phyloP scores from a whole-genome alignment of 441 rosid species.

The Mallotus japonicus region DNA sequence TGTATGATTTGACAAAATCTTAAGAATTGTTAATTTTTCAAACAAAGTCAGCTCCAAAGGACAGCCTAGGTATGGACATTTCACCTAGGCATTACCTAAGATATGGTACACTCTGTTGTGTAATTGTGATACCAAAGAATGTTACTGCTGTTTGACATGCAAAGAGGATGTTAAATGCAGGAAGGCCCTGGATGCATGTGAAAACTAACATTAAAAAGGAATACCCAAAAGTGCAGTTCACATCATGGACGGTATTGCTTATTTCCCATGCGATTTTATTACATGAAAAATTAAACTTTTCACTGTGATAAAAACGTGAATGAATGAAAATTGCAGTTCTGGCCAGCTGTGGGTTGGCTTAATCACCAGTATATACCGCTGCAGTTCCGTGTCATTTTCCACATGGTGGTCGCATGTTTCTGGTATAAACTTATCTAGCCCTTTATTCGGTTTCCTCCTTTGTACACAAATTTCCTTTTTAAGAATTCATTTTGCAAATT shows the following conservation, averaged over 20 bases:
- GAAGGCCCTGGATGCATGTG: conserved; percentile 77
- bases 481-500: neutral
- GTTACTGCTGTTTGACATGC: conserved; percentile 12
- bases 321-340: conserved; percentile 53
- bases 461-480: neutral
- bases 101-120: too few relatives aligned
- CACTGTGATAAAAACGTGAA: conserved; percentile 8
- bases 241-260: conserved; percentile 76
- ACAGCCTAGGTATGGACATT: neutral
- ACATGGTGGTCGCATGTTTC: conserved; percentile 54
- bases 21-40: neutral
- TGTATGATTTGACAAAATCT: neutral
- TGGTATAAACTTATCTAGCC: conserved; percentile 46
- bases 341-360: conserved; percentile 90
- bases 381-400: conserved; percentile 78
- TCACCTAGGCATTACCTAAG: too few relatives aligned
- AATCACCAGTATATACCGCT: conserved; percentile 83
- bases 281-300: neutral
- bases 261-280: neutral
- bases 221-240: conserved; percentile 64
- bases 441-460: neutral
- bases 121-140: neutral
- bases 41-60: neutral
- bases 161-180: conserved; percentile 44
- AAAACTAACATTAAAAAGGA: conserved; percentile 68